Evolutionary conservation across 805 yeast species (phyloP), one percentile per base, ranked within the genome.

Genomic region (Clavispora phyllophila): DNA sequence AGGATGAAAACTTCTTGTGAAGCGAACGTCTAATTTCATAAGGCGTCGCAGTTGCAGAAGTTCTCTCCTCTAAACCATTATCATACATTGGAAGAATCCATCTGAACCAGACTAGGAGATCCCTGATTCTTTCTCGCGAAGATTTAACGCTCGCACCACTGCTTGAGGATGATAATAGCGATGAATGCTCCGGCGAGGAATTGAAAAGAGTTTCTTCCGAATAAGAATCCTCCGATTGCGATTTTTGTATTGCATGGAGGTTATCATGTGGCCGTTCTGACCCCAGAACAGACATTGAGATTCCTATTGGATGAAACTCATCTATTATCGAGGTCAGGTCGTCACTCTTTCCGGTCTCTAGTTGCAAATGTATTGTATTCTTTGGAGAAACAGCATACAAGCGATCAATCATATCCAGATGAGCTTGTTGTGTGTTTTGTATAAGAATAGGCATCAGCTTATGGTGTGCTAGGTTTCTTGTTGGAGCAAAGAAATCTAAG

Each of bases 341-440:
- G 28, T 36, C 43, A 50, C 47, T 4, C 62, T 61, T 10, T 56
- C 53, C 13, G 57, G 62, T 17, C 53, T 51, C 37, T 15, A 17
- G 7, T 29, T 62, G 55, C 33, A 65, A 51, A 48, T 68, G 66
- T 40, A 56, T 59, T 0, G 74, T 68, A 44, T 69, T 66, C 37
- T 56, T 65, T 0, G 74, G 74, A 3, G 72, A 66, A 5, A 69
- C 66, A 1, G 73, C 63, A 45, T 66, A 68, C 23, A 66, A 48
- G 40, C 59, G 61, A 37, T 68, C 72, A 42, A 49, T 41, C 46
- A 29, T 15, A 9, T 42, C 39, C 24, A 20, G 44, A 36, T 43
- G 46, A 34, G 44, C 39, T 36, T 40, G 39, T 14, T 32, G 25
- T 15, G 9, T n/a, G n/a, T 32, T 17, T 19, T 7, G 38, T 36